Conservation (phyloP, 2,329 filamentous ascomycete genomes). For the Trichoderma koningii region DNA sequence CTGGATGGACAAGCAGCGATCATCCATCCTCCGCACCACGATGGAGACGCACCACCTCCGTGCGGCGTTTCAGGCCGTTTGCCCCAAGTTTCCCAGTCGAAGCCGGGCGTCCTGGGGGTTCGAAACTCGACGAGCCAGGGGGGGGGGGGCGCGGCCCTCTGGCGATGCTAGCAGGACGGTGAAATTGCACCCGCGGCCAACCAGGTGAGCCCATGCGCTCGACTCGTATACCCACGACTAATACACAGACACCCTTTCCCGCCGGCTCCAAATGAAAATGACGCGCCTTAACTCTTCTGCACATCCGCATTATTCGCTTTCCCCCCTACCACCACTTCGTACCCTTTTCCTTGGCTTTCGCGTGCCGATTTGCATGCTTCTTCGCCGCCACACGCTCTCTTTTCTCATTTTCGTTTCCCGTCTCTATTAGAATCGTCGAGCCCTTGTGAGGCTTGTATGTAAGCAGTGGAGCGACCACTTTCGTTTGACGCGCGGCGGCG, state of each 20-base stretch:
- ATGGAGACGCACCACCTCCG: slow-evolving; percentile 22
- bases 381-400: slow-evolving; percentile 19
- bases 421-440: neutral
- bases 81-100: slow-evolving; percentile 6
- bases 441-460: slow-evolving; percentile 18
- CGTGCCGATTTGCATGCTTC: slow-evolving; percentile 14
- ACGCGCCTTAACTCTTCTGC: slow-evolving; percentile 19
- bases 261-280: slow-evolving; percentile 25
- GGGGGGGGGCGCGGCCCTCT: slow-evolving; percentile 19
- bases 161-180: slow-evolving; percentile 3
- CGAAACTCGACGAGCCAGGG: slow-evolving; percentile 20
- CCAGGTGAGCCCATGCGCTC: slow-evolving; percentile 13
- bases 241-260: slow-evolving; percentile 24
- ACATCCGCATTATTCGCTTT: slow-evolving; percentile 18
- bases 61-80: slow-evolving; percentile 23
- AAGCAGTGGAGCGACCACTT: slow-evolving; percentile 22
- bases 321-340: slow-evolving; percentile 9
- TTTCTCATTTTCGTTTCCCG: slow-evolving; percentile 7
- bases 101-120: slow-evolving; percentile 9
- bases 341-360: neutral
- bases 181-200: slow-evolving; percentile 20
- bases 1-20: slow-evolving; percentile 5
- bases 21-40: slow-evolving; percentile 13
- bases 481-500: slow-evolving; percentile 25
- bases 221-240: slow-evolving; percentile 6